A percentile compares a stretch with the other conserved stretches of the same genome.
phyloP scores from a whole-genome alignment of 1,139 yeast genomes.

The Suhomyces atakaporum region DNA sequence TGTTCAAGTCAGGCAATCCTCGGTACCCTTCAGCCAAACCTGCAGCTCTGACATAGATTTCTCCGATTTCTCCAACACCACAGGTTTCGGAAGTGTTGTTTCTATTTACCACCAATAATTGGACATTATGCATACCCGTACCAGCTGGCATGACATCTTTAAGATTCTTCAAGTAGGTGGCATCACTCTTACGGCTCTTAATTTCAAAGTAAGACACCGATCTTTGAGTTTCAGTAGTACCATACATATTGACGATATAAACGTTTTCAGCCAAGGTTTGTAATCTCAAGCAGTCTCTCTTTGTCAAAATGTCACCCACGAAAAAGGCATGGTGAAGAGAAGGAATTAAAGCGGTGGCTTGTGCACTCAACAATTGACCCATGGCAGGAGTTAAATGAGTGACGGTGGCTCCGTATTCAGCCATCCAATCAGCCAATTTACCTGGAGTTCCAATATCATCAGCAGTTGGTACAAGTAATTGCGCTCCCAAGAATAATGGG shows the following conservation, averaged over 20 bases:
- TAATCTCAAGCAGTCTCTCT: slow-evolving; percentile 90
- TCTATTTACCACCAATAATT: slow-evolving; percentile 89
- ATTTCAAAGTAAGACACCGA: slow-evolving; percentile 94
- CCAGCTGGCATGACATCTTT: slow-evolving; percentile 99
- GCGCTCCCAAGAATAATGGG: slow-evolving; percentile 94
- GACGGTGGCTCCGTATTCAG: slow-evolving; percentile 84
- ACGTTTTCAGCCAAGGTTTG: slow-evolving; percentile 92
- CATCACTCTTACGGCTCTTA: slow-evolving; percentile 66
- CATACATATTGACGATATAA: slow-evolving; percentile 94
- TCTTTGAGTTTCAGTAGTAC: slow-evolving; percentile 98
- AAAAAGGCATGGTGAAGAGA: slow-evolving; percentile 93
- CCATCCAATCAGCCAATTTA: slow-evolving; percentile 96
- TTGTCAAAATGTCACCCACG: slow-evolving; percentile 96
- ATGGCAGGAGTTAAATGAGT: slow-evolving; percentile 98
- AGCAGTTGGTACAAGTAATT: slow-evolving; percentile 86
- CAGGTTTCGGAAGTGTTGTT: slow-evolving; percentile 84
- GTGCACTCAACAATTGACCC: slow-evolving; percentile 97
- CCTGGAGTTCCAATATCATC: slow-evolving; percentile 99
- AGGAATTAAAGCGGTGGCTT: slow-evolving; percentile 89
- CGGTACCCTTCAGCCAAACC: slow-evolving; percentile 97
- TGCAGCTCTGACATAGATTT: slow-evolving; percentile 96
- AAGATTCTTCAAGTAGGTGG: slow-evolving; percentile 74
- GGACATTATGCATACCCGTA: slow-evolving; percentile 94
- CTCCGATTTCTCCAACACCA: slow-evolving; percentile 99
- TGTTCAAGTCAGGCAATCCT: slow-evolving; percentile 84